Base-by-base conservation (phyloP, 2,329 filamentous ascomycete genomes). In the Cladophialophora exuberans region DNA sequence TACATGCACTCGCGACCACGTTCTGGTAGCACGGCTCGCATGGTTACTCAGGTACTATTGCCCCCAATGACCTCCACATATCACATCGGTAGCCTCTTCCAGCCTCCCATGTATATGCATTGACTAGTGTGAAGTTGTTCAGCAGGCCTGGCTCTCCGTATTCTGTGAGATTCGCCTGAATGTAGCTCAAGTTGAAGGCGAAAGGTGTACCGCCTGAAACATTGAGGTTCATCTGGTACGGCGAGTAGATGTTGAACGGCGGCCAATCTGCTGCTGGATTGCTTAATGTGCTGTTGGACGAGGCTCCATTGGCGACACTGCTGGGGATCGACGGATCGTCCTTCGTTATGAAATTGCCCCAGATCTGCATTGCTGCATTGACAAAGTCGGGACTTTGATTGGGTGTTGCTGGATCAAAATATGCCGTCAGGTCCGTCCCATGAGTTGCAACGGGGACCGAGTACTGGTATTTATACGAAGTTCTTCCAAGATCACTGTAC, bases 381-480 rank as follows among this genome's bases (percentile, higher is more conserved):
- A 61, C 65, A 41, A 76, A 72, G 18, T 69, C 70, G 67, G 59
- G 63, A 56, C 59, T 48, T 64, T 65, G 26, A 59, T 64, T 52
- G 57, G 47, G 26, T 41, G 55, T 47, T 28, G 56, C 25, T 41
- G 63, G 39, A 18, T 42, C 42, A 42, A 63, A 60, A 41, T 60
- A 54, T 33, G 45, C 17, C 9, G 31, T 43, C 13, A 47, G 9
- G 10, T 84, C 82, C 33, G 72, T 65, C 4, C 77, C 79, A 61
- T 84, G 82, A 13, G 81, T 63, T 2, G 73, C 80, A 1, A 81
- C 80, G 0, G 76, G 74, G 0, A 83, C 71, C 39, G 72, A 74
- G 64, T 82, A 84, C 41, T 77, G 68, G 62, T 83, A 84, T 1
- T 75, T 72, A 65, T 79, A 81, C 0, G 79, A 79, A 4, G 45